phyloP scores from a whole-genome alignment of 2,329 filamentous ascomycete genomes.

The Fusarium solani-melongenae region DNA sequence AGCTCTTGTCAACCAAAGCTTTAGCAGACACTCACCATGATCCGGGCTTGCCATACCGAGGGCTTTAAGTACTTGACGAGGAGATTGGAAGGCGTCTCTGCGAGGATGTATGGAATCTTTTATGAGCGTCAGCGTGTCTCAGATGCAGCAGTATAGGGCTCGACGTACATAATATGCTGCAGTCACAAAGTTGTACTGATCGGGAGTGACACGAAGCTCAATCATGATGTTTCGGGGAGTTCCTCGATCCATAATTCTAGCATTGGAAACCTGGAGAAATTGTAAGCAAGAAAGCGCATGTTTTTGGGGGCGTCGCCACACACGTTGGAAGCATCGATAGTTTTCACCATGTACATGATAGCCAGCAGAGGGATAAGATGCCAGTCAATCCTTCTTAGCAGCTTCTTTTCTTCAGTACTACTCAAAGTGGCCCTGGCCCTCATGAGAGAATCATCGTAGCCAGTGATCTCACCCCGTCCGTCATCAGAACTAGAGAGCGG shows the following conservation, averaged over 20 bases:
- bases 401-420: background rate
- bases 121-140: background rate
- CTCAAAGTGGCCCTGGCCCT: background rate
- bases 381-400: background rate
- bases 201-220: constrained; percentile 52
- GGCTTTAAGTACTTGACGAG: constrained; percentile 53
- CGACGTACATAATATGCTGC: constrained; percentile 52
- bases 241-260: constrained; percentile 56
- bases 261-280: constrained; percentile 47
- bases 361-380: background rate
- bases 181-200: constrained; percentile 54
- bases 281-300: background rate
- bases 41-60: constrained; percentile 53
- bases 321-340: background rate
- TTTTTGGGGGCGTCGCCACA: background rate
- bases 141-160: background rate
- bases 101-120: constrained; percentile 50
- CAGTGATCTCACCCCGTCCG: background rate
- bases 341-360: constrained; percentile 3
- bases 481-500: background rate
- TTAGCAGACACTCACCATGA: constrained; percentile 44
- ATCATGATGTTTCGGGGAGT: constrained; percentile 55
- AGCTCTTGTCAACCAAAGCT: background rate
- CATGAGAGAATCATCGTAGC: background rate
- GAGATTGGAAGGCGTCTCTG: constrained; percentile 54